These are phyloP conservation scores for Dendryphion nanum DNA, from an alignment of 2,329 filamentous ascomycete genomes.

Conservation along the genomic window DNA sequence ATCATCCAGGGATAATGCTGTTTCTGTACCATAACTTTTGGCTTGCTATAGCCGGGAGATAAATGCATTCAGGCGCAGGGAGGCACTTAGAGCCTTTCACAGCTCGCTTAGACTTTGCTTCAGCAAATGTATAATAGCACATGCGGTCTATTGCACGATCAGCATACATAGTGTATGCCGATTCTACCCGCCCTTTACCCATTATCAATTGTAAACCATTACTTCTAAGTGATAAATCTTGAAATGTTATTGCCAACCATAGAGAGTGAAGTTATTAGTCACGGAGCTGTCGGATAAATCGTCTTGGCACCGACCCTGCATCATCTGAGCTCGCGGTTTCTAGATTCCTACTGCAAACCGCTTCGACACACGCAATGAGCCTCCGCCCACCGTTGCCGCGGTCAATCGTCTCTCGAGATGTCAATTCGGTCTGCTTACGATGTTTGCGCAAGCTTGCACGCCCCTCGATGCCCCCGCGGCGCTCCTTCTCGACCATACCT, in stretches of 20 bases:
- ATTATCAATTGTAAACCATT: too few species aligned
- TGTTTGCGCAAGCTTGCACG: slow-evolving; percentile 33
- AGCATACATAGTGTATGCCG: slow-evolving; percentile 2
- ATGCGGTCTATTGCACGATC: slow-evolving; percentile 8
- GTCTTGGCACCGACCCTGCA: too few species aligned
- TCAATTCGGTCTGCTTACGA: slow-evolving; percentile 29
- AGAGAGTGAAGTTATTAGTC: too few species aligned
- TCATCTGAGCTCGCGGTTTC: too few species aligned
- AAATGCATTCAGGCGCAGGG: slow-evolving; percentile 18
- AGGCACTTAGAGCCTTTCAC: slow-evolving; percentile 10
- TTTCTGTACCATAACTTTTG: slow-evolving; percentile 28
- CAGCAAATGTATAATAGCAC: slow-evolving; percentile 25
- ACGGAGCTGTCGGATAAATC: too few species aligned
- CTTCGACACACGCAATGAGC: slow-evolving; percentile 41
- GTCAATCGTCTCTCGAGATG: slow-evolving; percentile 27
- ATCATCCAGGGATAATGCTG: slow-evolving; percentile 6
- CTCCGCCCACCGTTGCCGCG: slow-evolving; percentile 33
- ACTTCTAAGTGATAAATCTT: too few species aligned
- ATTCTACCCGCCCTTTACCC: not conserved
- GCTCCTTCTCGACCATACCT: slow-evolving; percentile 26
- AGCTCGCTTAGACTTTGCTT: slow-evolving; percentile 18
- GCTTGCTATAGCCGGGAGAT: slow-evolving; percentile 9
- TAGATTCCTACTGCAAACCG: too few species aligned
- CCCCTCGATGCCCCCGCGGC: slow-evolving; percentile 18
- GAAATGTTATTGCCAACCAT: too few species aligned